Conservation (phyloP, 805 yeast species). For the Isabelozyma rhagii region DNA sequence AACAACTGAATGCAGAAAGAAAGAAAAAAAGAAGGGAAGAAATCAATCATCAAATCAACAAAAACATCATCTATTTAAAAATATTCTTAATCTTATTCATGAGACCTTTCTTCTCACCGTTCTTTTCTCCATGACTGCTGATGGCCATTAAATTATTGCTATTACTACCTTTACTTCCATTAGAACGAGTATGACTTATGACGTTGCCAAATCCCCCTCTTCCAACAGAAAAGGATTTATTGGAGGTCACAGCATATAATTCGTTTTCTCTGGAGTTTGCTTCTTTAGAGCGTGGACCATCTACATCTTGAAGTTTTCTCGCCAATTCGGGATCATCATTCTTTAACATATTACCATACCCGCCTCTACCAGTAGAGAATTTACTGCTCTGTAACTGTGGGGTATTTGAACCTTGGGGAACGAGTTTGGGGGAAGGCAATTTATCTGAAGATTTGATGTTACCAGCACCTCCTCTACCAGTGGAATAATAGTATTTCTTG, state of each 20-base stretch:
- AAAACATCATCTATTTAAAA: slow-evolving; percentile 17
- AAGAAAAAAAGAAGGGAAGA: too few species aligned
- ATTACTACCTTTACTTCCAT: slow-evolving; percentile 12
- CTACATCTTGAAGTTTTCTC: slow-evolving; percentile 67
- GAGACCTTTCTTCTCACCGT: slow-evolving; percentile 30
- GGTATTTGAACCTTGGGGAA: slow-evolving; percentile 58
- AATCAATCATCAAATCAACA: background rate
- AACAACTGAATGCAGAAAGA: background rate
- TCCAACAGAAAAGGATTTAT: slow-evolving; percentile 50
- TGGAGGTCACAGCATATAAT: slow-evolving; percentile 42
- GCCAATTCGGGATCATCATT: slow-evolving; percentile 58
- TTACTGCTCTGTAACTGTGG: slow-evolving; percentile 56
- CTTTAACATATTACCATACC: slow-evolving; percentile 70
- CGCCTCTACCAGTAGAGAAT: slow-evolving; percentile 75
- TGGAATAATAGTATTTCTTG: slow-evolving; percentile 46
- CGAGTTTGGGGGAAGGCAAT: slow-evolving; percentile 52
- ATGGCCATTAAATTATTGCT: slow-evolving; percentile 31
- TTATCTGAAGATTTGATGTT: slow-evolving; percentile 48
- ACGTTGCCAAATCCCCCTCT: slow-evolving; percentile 69
- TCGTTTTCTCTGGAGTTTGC: slow-evolving; percentile 19
- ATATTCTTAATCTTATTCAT: slow-evolving; percentile 45
- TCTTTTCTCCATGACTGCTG: slow-evolving; percentile 30
- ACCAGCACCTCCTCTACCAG: slow-evolving; percentile 81
- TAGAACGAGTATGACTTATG: slow-evolving; percentile 30
- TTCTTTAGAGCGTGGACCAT: slow-evolving; percentile 18